phyloP scores from a whole-genome alignment of 352 stramenopile genomes.

The Phytophthora meadii region DNA sequence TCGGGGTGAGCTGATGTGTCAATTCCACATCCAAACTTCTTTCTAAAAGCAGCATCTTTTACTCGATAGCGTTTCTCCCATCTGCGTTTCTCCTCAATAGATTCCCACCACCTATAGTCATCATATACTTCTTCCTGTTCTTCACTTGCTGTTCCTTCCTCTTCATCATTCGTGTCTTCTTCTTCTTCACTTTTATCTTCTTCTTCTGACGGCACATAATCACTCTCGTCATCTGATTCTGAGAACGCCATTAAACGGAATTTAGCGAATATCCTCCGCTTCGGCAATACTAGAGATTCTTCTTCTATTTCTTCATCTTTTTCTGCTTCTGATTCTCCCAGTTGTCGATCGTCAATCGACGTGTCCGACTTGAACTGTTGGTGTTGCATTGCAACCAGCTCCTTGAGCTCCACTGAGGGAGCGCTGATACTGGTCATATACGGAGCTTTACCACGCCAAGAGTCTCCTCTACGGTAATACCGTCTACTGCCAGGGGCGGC shows the following conservation, averaged over 20 bases:
- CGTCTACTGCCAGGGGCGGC: conserved; percentile 1
- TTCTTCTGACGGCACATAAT: conserved; percentile 41
- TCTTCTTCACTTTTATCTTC: conserved; percentile 32
- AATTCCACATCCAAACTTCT: conserved; percentile 45
- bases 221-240: conserved; percentile 32
- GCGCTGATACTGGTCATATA: neutral
- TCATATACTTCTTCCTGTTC: conserved; percentile 46
- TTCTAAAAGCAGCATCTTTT: conserved; percentile 31
- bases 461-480: conserved; percentile 17
- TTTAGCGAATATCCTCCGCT: neutral
- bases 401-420: conserved; percentile 14
- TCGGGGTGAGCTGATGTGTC: conserved; percentile 45
- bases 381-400: conserved; percentile 6
- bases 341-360: conserved; percentile 7
- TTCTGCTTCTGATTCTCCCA: conserved; percentile 2
- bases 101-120: conserved; percentile 40
- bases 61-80: conserved; percentile 39
- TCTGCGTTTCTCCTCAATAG: conserved; percentile 36
- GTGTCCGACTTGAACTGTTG: conserved; percentile 2
- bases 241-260: conserved; percentile 31
- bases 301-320: neutral
- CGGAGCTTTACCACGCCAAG: conserved; percentile 15
- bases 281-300: neutral
- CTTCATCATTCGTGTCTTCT: conserved; percentile 12
- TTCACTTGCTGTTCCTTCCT: conserved; percentile 29